Base-by-base conservation (phyloP, 768 basidiomycete species). In the Tylopilus rubrobrunneus region DNA sequence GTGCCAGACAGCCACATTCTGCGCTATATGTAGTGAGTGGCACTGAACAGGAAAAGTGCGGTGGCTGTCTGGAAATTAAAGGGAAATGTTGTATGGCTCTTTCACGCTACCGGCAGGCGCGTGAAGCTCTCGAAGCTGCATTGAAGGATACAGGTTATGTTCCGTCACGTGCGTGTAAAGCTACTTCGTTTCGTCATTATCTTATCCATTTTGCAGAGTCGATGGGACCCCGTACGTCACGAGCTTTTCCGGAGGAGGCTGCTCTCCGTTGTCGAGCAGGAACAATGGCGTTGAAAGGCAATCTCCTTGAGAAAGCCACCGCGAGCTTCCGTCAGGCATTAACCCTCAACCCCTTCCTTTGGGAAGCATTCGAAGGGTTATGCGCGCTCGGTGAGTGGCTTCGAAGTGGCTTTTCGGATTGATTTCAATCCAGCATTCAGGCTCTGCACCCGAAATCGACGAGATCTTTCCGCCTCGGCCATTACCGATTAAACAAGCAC, bases 291-390 rank as follows among this genome's bases (percentile, higher is more conserved):
- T 62, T 85, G 65, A 89, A 86, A 69, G 90, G 87, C 46, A 91
- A 92, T 68, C 78, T 89, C 54, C 80, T 79, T 3, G 85, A 87
- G 50, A 80, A 82, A 59, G 93, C 93, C n/a, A 74, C 78, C 25
- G 64, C 72, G 50, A 86, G 84, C 64, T 95, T 87, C 68, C 77
- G 78, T 44, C 80, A 84, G 54, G 88, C 92, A 27, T 75, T 97
- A 56, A 67, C 75, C 14, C 67, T 84, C 45, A 86, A 92, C 65
- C 89, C 91, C 31, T 80, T 90, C 67, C 71, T 94, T 50, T 96
- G 92, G 92, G 93, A 97, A 68, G 93, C 93, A 5, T 89, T 93
- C 62, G 90, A 93, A 64, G 92, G 90, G 0, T 69, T 97, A 33
- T 96, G 93, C 67, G 71, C 78, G 29, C 72, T 91, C 43, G 93